phyloP scores from a whole-genome alignment of 202 grass and related monocot species.

The Schoenoplectus triqueter region DNA sequence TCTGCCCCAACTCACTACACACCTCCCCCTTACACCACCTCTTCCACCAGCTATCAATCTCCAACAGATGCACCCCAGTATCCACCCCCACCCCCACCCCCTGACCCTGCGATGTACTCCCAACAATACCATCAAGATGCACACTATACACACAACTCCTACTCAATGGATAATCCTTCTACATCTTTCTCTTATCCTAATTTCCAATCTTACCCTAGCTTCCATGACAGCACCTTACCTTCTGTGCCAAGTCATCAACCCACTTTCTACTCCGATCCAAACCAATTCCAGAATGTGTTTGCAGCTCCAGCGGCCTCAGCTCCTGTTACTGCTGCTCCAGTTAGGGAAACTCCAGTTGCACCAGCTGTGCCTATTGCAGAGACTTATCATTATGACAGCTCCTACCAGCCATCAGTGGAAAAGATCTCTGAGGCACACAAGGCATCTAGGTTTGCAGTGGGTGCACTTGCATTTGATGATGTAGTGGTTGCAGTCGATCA shows the following conservation, averaged over 20 bases:
- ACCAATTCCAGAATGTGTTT: conserved; percentile 42
- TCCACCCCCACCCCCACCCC: neutral
- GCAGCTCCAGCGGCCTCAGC: neutral
- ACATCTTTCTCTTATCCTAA: conserved; percentile 74
- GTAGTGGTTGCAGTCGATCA: conserved; percentile 82
- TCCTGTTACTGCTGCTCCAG: conserved; percentile 6
- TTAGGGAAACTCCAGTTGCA: conserved; percentile 37
- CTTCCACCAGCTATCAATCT: conserved; percentile 15
- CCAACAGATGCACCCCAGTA: conserved; percentile 30
- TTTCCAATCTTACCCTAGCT: conserved; percentile 94
- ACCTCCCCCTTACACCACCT: conserved; percentile 34
- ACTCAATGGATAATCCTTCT: conserved; percentile 56
- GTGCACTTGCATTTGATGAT: conserved; percentile 91
- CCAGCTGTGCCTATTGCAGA: conserved; percentile 49
- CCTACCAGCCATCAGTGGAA: conserved; percentile 77
- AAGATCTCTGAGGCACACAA: conserved; percentile 95
- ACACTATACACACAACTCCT: conserved; percentile 57
- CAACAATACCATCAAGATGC: conserved; percentile 54
- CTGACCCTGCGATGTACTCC: conserved; percentile 25
- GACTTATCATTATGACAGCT: conserved; percentile 77
- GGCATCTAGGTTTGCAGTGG: conserved; percentile 87
- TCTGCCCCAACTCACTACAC: conserved; percentile 26
- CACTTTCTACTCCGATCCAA: conserved; percentile 51
- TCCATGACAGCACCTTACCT: conserved; percentile 69
- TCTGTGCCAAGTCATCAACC: conserved; percentile 64